Conservation (phyloP, 2,329 filamentous ascomycete genomes). For the Monosporascus sp. region DNA sequence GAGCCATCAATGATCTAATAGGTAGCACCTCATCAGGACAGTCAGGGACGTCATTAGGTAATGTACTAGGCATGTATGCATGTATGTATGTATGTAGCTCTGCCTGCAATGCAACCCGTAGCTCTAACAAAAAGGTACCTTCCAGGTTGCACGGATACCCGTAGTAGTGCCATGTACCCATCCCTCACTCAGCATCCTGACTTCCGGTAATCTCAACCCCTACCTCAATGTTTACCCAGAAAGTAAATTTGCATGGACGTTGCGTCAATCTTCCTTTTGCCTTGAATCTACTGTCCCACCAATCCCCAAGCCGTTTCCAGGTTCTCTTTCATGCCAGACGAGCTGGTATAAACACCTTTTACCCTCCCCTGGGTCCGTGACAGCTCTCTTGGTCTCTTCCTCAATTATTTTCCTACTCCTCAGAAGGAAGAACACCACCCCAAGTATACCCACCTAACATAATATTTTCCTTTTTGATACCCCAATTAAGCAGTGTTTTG, state of each 20-base stretch:
- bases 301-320: too few species aligned
- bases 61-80: neutral
- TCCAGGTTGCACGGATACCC: neutral
- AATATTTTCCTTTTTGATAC: neutral
- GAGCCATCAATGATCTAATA: neutral
- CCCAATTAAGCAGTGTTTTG: neutral
- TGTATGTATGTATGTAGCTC: too few species aligned
- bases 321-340: neutral
- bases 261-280: too few species aligned
- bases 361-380: neutral
- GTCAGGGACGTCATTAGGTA: neutral
- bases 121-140: neutral
- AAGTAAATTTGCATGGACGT: too few species aligned
- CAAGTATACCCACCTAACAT: neutral
- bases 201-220: too few species aligned
- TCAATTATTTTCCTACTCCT: neutral
- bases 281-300: too few species aligned
- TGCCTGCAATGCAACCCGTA: too few species aligned
- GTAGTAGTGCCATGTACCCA: neutral
- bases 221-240: too few species aligned
- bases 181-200: too few species aligned
- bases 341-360: neutral
- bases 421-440: neutral
- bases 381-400: neutral
- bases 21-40: neutral